Evolutionary conservation across 1,284 basidiomycete species (phyloP).

Genomic region (Fomitopsis schrenkii): DNA sequence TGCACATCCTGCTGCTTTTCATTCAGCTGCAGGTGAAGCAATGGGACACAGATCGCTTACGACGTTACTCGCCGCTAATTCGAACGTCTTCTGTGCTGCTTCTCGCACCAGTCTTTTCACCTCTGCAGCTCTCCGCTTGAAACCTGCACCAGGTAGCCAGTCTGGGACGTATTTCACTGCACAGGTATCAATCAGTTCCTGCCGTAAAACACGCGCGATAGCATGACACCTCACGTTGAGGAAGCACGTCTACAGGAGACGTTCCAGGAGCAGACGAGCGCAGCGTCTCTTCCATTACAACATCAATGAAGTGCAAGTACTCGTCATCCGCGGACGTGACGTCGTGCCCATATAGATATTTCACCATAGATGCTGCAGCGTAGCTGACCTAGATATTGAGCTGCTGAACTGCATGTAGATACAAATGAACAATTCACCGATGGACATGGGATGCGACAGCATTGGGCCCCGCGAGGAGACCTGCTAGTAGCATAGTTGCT

Average conservation of each 20-base stretch:
- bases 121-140: not conserved
- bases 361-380: conserved; percentile 17
- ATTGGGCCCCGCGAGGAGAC: not conserved
- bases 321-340: conserved; percentile 23
- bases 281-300: conserved; percentile 41
- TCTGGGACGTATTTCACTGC: not conserved
- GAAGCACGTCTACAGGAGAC: conserved; percentile 52
- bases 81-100: not conserved
- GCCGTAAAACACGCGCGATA: not conserved
- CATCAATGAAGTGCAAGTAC: conserved; percentile 35
- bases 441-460: not conserved
- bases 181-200: too few species aligned
- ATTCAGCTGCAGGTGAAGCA: not conserved
- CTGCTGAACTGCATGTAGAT: conserved; percentile 14
- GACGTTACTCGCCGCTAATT: conserved; percentile 43
- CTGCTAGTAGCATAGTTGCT: not conserved
- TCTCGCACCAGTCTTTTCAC: conserved; percentile 21
- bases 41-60: conserved; percentile 24
- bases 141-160: not conserved
- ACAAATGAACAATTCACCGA: conserved; percentile 6
- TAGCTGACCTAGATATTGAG: conserved; percentile 17
- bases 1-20: conserved; percentile 28
- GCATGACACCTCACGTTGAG: conserved; percentile 30
- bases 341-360: conserved; percentile 24
- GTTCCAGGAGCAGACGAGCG: conserved; percentile 45